A percentile compares a stretch with the other conserved stretches of the same genome.
Evolutionary conservation across 2,329 filamentous ascomycete species (phyloP).

Genomic region (Ophiostoma pallidulum): DNA sequence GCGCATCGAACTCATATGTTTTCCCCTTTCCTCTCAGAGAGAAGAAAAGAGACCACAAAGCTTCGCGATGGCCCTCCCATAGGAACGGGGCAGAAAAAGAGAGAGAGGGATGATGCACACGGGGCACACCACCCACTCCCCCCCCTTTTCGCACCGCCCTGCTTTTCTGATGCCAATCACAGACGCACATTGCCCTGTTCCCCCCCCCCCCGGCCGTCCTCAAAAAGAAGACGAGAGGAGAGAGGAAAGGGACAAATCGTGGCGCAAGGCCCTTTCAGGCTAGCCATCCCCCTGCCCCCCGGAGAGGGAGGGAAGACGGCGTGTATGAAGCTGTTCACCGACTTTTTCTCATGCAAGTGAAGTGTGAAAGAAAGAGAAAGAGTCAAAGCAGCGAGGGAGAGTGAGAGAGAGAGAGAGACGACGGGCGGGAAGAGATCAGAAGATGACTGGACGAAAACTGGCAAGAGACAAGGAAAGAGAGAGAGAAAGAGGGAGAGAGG

Average conservation of each 20-base stretch:
- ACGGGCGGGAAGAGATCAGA: too few relatives aligned
- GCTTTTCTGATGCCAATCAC: constrained; percentile 21
- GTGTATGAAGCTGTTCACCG: constrained; percentile 19
- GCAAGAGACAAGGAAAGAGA: background rate
- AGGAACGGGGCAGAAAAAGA: constrained; percentile 6
- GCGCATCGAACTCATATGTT: constrained; percentile 20
- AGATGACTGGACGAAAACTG: background rate
- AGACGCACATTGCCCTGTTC: constrained; percentile 13
- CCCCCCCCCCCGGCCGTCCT: too few relatives aligned
- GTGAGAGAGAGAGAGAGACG: background rate
- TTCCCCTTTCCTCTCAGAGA: background rate
- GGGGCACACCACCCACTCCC: background rate
- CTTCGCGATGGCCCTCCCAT: constrained; percentile 20
- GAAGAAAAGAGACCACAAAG: constrained; percentile 14
- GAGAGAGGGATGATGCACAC: background rate
- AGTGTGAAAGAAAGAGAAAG: constrained; percentile 5
- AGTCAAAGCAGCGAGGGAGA: background rate
- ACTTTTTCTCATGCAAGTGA: constrained; percentile 19
- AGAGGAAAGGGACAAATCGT: constrained; percentile 3
- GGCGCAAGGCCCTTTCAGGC: constrained; percentile 19
- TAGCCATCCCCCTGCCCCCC: constrained; percentile 2
- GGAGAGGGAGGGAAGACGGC: background rate
- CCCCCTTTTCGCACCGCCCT: constrained; percentile 14
- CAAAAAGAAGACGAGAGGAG: too few relatives aligned
- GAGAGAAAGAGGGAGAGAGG: too few relatives aligned